phyloP scores from a whole-genome alignment of 2,329 filamentous ascomycete species.

The Aspergillus flavus region DNA sequence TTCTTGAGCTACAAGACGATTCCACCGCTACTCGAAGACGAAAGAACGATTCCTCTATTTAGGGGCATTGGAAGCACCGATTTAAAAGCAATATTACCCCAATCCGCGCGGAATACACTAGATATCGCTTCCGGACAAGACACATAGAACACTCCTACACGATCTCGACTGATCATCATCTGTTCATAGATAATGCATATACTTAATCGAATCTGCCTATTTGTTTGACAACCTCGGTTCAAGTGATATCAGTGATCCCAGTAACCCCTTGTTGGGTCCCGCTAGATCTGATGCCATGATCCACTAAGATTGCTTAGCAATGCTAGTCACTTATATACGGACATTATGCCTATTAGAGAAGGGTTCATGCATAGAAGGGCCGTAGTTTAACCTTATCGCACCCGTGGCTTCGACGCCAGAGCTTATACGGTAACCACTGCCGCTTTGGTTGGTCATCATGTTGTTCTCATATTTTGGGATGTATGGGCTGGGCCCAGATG shows the following conservation, averaged over 20 bases:
- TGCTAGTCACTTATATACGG: background rate
- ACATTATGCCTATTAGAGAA: background rate
- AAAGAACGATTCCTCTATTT: background rate
- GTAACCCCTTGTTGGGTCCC: background rate
- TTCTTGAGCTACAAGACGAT: background rate
- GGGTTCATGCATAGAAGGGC: background rate
- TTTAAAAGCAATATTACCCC: background rate
- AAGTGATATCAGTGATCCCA: background rate
- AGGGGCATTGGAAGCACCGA: background rate
- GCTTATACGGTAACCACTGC: background rate
- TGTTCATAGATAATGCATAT: background rate
- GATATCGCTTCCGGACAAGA: background rate
- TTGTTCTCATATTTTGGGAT: background rate
- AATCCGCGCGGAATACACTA: background rate
- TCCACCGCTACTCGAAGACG: background rate
- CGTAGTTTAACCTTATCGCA: background rate
- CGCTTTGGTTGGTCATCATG: background rate
- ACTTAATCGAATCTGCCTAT: background rate
- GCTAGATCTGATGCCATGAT: background rate
- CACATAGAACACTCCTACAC: background rate
- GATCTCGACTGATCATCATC: background rate
- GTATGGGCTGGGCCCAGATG: background rate
- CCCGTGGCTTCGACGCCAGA: background rate
- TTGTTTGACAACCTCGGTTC: background rate
- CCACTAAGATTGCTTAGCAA: background rate